A percentile compares a stretch with the other conserved stretches of the same genome.
Evolutionary conservation across 2,329 filamentous ascomycete species (phyloP).

Genomic region (Myriosclerotinia curreyana): DNA sequence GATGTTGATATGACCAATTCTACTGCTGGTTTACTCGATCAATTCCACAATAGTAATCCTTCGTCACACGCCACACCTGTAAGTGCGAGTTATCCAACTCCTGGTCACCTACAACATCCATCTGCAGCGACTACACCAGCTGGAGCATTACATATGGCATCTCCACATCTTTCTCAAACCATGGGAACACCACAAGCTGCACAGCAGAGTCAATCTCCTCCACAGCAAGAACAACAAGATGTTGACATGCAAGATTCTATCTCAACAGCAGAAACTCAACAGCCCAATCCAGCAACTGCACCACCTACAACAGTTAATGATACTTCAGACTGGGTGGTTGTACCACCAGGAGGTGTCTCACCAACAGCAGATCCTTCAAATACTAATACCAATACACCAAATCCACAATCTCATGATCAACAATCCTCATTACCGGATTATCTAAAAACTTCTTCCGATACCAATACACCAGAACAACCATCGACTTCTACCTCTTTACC

Average conservation of each 20-base stretch:
- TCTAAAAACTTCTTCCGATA: constrained; percentile 8
- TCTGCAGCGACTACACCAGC: constrained; percentile 57
- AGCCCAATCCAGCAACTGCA: constrained; percentile 22
- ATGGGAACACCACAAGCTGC: constrained; percentile 33
- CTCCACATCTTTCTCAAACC: constrained; percentile 43
- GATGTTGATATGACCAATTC: constrained; percentile 53
- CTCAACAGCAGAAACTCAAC: constrained; percentile 17
- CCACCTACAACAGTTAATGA: constrained; percentile 42
- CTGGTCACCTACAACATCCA: constrained; percentile 56
- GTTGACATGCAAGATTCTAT: constrained; percentile 24
- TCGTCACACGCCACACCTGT: constrained; percentile 59
- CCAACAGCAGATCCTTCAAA: constrained; percentile 31
- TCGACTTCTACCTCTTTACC: constrained; percentile 8
- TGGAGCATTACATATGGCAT: constrained; percentile 41
- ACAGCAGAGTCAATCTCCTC: constrained; percentile 18
- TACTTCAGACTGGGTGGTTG: constrained; percentile 72
- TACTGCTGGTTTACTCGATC: constrained; percentile 62
- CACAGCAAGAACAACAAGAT: constrained; percentile 23
- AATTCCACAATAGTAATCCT: constrained; percentile 59
- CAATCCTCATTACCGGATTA: constrained; percentile 1
- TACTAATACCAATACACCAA: constrained; percentile 2
- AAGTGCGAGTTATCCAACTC: constrained; percentile 53
- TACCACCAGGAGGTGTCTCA: constrained; percentile 59
- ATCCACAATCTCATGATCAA: constrained; percentile 1
- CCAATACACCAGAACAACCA: constrained; percentile 17